A percentile compares a stretch with the other conserved stretches of the same genome.
Conservation (phyloP, 2,329 filamentous ascomycete genomes). For the Phoma sp. region DNA sequence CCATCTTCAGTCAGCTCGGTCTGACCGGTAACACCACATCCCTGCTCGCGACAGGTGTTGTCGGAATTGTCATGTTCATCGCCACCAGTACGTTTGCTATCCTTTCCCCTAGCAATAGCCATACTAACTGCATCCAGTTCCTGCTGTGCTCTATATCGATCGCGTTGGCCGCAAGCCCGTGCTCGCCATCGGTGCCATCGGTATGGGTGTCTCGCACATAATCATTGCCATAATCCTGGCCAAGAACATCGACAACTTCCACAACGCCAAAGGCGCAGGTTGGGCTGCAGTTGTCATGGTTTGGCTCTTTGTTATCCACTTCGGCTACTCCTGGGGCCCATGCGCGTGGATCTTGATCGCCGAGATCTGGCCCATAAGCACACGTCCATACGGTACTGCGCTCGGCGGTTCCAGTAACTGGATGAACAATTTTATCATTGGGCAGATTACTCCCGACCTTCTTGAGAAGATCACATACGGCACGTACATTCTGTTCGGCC, state of each 20-base stretch:
- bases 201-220: conserved; percentile 74
- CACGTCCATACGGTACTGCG: conserved; percentile 72
- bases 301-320: conserved; percentile 78
- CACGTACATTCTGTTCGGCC: conserved; percentile 75
- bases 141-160: conserved; percentile 71
- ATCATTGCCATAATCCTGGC: conserved; percentile 76
- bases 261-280: conserved; percentile 65
- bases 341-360: conserved; percentile 77
- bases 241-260: conserved; percentile 66
- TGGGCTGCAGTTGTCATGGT: conserved; percentile 75
- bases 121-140: conserved; percentile 52
- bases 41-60: conserved; percentile 73
- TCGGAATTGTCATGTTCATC: conserved; percentile 74
- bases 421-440: conserved; percentile 68
- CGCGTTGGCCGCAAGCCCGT: conserved; percentile 70
- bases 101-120: neutral
- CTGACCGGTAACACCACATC: conserved; percentile 57
- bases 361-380: conserved; percentile 76
- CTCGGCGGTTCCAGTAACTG: conserved; percentile 64
- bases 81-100: conserved; percentile 52
- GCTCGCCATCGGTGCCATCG: conserved; percentile 69
- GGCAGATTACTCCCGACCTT: conserved; percentile 74
- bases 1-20: conserved; percentile 59
- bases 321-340: conserved; percentile 79
- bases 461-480: conserved; percentile 70